Evolutionary conservation across 2,329 filamentous ascomycete species (phyloP), one percentile per base, ranked within the genome.

Genomic region (Fusarium sp.): DNA sequence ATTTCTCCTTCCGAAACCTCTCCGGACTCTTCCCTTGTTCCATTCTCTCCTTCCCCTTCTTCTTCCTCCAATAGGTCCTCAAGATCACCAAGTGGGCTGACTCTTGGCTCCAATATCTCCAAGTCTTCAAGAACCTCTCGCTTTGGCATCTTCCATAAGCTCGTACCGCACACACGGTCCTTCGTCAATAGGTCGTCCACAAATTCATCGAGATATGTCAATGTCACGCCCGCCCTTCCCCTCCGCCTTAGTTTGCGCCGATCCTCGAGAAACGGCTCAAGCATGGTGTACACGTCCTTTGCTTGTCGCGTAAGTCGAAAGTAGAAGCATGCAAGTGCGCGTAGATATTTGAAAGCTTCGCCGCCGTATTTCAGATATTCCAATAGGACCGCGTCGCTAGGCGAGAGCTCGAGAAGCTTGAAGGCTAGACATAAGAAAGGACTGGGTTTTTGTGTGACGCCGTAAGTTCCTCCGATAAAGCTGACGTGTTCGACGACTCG

Each of bases 391-490:
- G 91, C 92, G 77, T 93, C 91, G 64, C 89, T 88, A 2, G 96
- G 96, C 26, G 90, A 90, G 11, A 99, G 87, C 82, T 98, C 94
- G 58, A 98, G 87, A 53, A 99, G 86, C 84, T 98, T 99, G 81
- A 99, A 97, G 4, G 92, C 92, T 5, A 99, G 87, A 76, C 96
- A 99, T 26, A 99, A 86, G 76, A 99, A 99, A 0, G 96, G 93
- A 3, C 94, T 94, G 0, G 96, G 95, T 74, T 93, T 93, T 79
- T 98, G 95, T 48, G 90, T 87, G 18, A 89, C 87, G 54, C 95
- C 94, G 75, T 94, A 94, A 7, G 94, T 97, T 72, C 96, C 96
- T 68, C 95, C 96, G 58, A 99, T 88, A 80, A 92, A 96, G 49
- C 84, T 87, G 46, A 99, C 87, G 80, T 91, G 87, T 73, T 95